A percentile compares a stretch with the other conserved stretches of the same genome.
Conservation (phyloP, 768 basidiomycete genomes). For the Trametes cubensis region DNA sequence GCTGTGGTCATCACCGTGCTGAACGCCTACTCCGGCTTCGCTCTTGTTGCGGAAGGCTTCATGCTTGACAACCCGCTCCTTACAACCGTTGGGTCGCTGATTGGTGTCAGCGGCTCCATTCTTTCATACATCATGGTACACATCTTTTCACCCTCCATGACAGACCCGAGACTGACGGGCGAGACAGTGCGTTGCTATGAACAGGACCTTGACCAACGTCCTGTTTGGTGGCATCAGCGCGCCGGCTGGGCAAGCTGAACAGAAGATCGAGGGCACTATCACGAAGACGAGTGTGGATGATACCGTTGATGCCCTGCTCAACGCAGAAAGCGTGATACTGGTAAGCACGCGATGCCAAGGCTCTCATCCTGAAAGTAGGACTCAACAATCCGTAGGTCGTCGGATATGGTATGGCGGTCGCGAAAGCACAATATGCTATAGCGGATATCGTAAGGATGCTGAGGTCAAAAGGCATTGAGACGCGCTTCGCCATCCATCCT, state of each 20-base stretch:
- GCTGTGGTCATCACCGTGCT: conserved; percentile 90
- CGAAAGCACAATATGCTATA: conserved; percentile 80
- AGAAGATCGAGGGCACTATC: conserved; percentile 83
- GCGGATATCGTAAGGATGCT: conserved; percentile 76
- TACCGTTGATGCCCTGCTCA: conserved; percentile 73
- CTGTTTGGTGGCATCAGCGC: conserved; percentile 84
- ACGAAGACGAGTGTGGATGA: conserved; percentile 81
- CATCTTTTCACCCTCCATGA: not conserved
- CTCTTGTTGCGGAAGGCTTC: conserved; percentile 89
- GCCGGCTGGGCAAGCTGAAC: conserved; percentile 50
- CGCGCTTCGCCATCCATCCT: conserved; percentile 87
- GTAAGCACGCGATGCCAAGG: conserved; percentile 39
- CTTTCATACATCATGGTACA: conserved; percentile 90
- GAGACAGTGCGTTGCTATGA: conserved; percentile 86
- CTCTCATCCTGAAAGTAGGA: not conserved
- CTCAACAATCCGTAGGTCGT: conserved; percentile 54
- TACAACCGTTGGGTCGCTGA: conserved; percentile 82
- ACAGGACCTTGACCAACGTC: conserved; percentile 82
- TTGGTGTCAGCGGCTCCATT: conserved; percentile 89
- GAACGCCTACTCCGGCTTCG: conserved; percentile 90
- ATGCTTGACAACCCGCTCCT: conserved; percentile 88
- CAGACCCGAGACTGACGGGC: conserved; percentile 1
- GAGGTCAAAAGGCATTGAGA: conserved; percentile 72
- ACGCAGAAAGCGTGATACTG: conserved; percentile 83
- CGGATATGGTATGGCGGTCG: conserved; percentile 91